Evolutionary conservation across 2,329 filamentous ascomycete genomes (phyloP), one percentile per base, ranked within the genome.

Genomic region (Cladosporium oxysporum): DNA sequence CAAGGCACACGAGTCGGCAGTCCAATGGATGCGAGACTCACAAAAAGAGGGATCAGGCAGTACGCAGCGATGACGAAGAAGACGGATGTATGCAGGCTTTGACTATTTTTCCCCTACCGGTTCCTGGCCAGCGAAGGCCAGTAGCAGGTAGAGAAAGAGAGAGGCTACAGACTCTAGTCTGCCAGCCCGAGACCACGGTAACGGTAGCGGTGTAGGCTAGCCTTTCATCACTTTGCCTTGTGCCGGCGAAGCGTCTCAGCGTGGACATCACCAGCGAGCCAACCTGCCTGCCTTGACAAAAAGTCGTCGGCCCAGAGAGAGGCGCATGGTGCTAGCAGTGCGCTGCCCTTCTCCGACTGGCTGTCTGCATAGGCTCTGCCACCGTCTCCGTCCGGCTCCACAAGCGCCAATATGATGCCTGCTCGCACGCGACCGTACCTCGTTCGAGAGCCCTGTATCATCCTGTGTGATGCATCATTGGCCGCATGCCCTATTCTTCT

Each of bases 121-220:
- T 63, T 63, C 50, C 60, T 63, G 58, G 44, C 23, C 23, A 26
- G 23, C 23, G 23, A 26, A 26, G 23, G 23, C 23, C 23, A 26
- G 23, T 26, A 26, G 23, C 23, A 26, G 23, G 23, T 26, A 26
- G 23, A 26, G 23, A 26, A 26, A 26, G 23, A 26, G 23, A 26
- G 23, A 33, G 31, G 31, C 33, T 35, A 35, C 33, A 35, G 12
- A 16, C 33, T 35, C 41, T 23, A 47, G 41, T 11, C 41, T 57
- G 55, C 50, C 50, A 63, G 61, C 61, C 61, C 61, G 50, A 57
- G 50, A 44, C 61, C 61, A 33, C 44, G 59, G 59, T 52, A 52
- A 37, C 61, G 61, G 61, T 55, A 59, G 55, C 37, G 57, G 37
- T 59, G 57, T 58, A 55, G 21, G 29, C 55, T 58, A 58, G 55